Conservation (phyloP, 2,329 filamentous ascomycete species). For the Lasiodiplodia sp. region DNA sequence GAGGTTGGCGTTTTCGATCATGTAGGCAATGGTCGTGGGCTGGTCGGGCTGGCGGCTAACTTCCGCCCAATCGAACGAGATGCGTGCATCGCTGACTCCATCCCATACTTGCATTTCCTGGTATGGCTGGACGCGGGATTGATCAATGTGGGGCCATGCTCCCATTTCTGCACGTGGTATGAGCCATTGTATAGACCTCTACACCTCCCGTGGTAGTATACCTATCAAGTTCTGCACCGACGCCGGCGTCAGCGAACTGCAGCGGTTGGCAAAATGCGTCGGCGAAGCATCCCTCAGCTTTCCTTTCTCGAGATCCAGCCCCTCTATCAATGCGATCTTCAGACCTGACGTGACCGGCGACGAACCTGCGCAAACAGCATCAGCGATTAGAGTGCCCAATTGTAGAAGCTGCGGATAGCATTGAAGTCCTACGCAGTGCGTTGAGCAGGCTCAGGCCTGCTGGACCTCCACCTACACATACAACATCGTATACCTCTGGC, state of each 20-base stretch:
- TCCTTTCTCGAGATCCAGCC: constrained; percentile 78
- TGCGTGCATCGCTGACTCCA: constrained; percentile 83
- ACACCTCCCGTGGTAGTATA: constrained; percentile 30
- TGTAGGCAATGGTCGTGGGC: constrained; percentile 80
- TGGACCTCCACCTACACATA: constrained; percentile 88
- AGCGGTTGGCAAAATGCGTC: constrained; percentile 86
- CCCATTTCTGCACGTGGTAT: constrained; percentile 68
- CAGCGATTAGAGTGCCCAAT: constrained; percentile 24
- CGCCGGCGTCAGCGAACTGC: constrained; percentile 89
- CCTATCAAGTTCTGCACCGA: constrained; percentile 81
- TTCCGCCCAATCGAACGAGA: constrained; percentile 82
- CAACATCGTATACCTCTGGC: constrained; percentile 88
- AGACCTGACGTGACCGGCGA: constrained; percentile 78
- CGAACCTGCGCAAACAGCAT: constrained; percentile 64
- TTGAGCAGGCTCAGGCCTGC: constrained; percentile 75
- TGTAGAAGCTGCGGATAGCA: constrained; percentile 9
- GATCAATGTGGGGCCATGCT: constrained; percentile 80
- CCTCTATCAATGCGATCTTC: constrained; percentile 87
- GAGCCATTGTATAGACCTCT: not conserved
- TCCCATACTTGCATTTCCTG: constrained; percentile 99
- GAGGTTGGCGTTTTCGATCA: constrained; percentile 94
- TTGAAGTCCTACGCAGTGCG: constrained; percentile 45
- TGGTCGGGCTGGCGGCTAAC: constrained; percentile 53
- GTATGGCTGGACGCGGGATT: constrained; percentile 81
- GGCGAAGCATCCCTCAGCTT: constrained; percentile 66